Base-by-base conservation (phyloP, 1,139 yeast genomes). In the Ogataea hybrid region DNA sequence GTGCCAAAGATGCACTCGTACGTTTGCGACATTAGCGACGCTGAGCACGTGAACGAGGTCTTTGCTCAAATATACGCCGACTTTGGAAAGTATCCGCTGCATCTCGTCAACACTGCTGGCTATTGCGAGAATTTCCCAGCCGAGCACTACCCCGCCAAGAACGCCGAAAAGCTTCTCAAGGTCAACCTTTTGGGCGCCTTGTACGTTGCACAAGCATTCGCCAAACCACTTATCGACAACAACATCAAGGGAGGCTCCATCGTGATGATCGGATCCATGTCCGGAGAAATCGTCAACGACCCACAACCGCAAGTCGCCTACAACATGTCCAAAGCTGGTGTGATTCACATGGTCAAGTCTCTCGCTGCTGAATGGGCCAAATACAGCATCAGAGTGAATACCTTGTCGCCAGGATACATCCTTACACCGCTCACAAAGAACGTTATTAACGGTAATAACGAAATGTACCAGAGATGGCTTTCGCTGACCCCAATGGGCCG, bases 291-390 rank as follows among this genome's bases (percentile, higher is more conserved):
- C 56, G 90, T 84, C 50, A 86, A 86, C 64, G 78, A 79, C 49
- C 95, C 95, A 11, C 94, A 86, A 63, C 78, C 83, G 43, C 95
- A 86, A 65, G 81, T 87, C 37, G 89, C 90, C 16, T 86, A 86
- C 70, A 86, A 86, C 67, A 82, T 86, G 65, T 81, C 92, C 53
- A 86, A 86, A 68, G 94, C 95, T 17, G 95, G 92, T 41, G 87
- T 84, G 37, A 77, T 83, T 49, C 95, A 85, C 63, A 70, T 84
- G 64, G 80, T 84, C 47, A 81, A 76, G 64, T 79, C 90, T 2
- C 71, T 87, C 49, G 95, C 94, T 12, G 79, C 82, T 38, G 96
- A 87, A 64, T 87, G 95, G 95, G 87, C 95, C 28, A 71, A 77
- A 42, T 77, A 80, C 59, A 81, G 82, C 39, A 80, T 83, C 62